Base-by-base conservation (phyloP, 345 rosid species). In the Brassica juncea region DNA sequence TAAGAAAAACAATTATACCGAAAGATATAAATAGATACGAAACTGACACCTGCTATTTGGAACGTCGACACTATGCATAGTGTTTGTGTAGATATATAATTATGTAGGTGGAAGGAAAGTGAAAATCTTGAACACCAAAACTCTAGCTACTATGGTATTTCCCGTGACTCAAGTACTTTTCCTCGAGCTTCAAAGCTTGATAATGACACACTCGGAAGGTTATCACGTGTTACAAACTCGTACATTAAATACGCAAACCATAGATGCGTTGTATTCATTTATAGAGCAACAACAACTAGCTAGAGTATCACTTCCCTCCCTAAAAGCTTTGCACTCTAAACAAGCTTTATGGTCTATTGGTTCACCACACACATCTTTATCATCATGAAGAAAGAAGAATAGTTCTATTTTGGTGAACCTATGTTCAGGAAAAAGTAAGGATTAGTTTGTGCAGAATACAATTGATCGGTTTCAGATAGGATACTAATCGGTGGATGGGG, bases 51-150 rank as follows among this genome's bases (percentile, higher is more conserved):
- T 28, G 62, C 30, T n/a, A 67, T 16, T 55, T 28, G 62, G 47
- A 52, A 70, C 5, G 49, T 27, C 65, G 3, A 2, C 28, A 8
- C 30, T 28, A 57, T 44, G 54, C n/a, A 52, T 57, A 25, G 16
- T 49, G 57, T 54, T 27, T 52, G 44, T 62, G 30, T 49, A 0
- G 49, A 47, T 61, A 57, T 11, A 58, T 14, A 52, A 71, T 16
- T 16, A 34, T 39, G 15, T 79, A 47, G 77, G 70, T 34, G 5
- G 57, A 34, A 55, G 23, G 30, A 62, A 75, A 75, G 83, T 80
- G 76, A 80, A 63, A 69, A 74, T 70, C 80, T 80, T 70, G 80
- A 80, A 80, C 72, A 70, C 83, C 75, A 42, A 80, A 79, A 75
- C 16, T 64, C 37, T 70, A 73, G 78, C 65, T 59, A 60, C 74